Percentiles rank a stretch among this genome's conserved stretches.
Conservation (phyloP, 805 yeast genomes). For the Candida corydali region DNA sequence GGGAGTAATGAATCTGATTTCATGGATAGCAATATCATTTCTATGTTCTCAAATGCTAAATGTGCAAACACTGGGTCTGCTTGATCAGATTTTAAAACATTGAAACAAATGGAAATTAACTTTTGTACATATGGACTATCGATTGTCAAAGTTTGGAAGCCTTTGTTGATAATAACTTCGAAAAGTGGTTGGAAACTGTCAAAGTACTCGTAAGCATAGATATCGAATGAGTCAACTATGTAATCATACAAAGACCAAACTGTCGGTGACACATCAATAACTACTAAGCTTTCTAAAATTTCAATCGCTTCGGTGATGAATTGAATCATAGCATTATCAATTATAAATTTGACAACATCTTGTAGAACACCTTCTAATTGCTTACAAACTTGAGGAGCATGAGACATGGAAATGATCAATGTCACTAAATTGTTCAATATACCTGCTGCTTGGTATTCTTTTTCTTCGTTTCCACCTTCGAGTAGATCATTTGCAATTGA, state of each 20-base stretch:
- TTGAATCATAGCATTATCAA: slow-evolving; percentile 37
- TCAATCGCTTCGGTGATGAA: slow-evolving; percentile 38
- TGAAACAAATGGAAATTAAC: slow-evolving; percentile 33
- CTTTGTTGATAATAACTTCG: slow-evolving; percentile 49
- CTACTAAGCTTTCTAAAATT: slow-evolving; percentile 53
- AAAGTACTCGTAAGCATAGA: slow-evolving; percentile 57
- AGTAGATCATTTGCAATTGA: slow-evolving; percentile 58
- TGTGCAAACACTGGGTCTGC: slow-evolving; percentile 40
- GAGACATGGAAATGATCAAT: slow-evolving; percentile 39
- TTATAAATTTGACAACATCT: slow-evolving; percentile 30
- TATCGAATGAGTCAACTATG: slow-evolving; percentile 51
- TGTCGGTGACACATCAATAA: slow-evolving; percentile 45
- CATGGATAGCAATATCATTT: slow-evolving; percentile 29
- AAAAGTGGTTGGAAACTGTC: slow-evolving; percentile 55
- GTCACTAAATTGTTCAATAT: slow-evolving; percentile 39
- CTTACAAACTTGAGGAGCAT: slow-evolving; percentile 34
- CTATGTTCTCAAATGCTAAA: slow-evolving; percentile 35
- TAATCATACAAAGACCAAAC: slow-evolving; percentile 51
- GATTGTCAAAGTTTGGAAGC: slow-evolving; percentile 41
- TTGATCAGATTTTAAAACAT: slow-evolving; percentile 26
- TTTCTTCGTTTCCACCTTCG: slow-evolving; percentile 28
- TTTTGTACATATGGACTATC: slow-evolving; percentile 37
- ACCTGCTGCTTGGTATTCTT: slow-evolving; percentile 43
- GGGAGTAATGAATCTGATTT: slow-evolving; percentile 28
- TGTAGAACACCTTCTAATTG: slow-evolving; percentile 30